These are phyloP conservation scores for Penicillium sp. DNA, from an alignment of 2,329 filamentous ascomycete species.

Conservation along the genomic window DNA sequence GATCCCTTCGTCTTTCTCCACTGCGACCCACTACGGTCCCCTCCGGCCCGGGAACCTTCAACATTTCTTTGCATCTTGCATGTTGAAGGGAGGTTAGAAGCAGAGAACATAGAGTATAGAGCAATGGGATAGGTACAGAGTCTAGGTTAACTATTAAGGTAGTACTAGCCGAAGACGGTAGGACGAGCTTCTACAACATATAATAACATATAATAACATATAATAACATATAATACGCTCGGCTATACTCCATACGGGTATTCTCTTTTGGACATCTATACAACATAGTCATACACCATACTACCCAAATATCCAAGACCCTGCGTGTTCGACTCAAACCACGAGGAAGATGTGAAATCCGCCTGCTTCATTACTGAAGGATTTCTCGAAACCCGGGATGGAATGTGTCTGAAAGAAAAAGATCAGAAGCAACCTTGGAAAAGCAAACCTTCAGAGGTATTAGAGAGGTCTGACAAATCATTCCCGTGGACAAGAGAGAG, in stretches of 20 bases:
- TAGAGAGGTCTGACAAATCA: constrained; percentile 3
- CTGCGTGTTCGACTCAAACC: constrained; percentile 21
- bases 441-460: neutral
- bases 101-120: neutral
- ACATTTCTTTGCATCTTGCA: constrained; percentile 13
- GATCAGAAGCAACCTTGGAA: neutral
- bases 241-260: neutral
- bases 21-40: constrained; percentile 26
- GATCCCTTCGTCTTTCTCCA: constrained; percentile 19
- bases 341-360: constrained; percentile 22
- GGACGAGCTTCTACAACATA: neutral
- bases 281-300: constrained; percentile 9
- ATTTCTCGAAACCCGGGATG: constrained; percentile 6
- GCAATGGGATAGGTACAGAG: neutral
- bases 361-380: neutral
- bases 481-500: neutral
- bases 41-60: constrained; percentile 28
- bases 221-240: neutral
- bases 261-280: constrained; percentile 10
- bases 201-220: too few relatives aligned
- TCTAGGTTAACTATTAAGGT: neutral
- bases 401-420: constrained; percentile 11
- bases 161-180: neutral
- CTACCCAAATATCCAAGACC: constrained; percentile 10
- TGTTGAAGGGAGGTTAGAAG: neutral